These are phyloP conservation scores for Neofusicoccum cordaticola DNA, from an alignment of 2,329 filamentous ascomycete genomes.

Conservation along the genomic window DNA sequence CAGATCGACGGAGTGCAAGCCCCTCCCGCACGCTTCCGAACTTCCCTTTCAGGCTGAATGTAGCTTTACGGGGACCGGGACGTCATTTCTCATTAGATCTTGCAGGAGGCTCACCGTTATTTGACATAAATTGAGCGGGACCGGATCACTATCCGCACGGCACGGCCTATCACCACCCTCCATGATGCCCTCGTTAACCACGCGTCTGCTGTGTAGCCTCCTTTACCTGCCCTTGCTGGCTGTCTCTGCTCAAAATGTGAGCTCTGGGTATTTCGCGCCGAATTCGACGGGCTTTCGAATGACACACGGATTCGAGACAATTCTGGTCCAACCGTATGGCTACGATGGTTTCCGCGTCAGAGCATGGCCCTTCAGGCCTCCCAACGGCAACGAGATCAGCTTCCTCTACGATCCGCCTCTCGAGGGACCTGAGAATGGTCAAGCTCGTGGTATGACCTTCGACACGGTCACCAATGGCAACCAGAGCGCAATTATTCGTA, in stretches of 20 bases:
- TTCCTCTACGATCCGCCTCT: conserved; percentile 41
- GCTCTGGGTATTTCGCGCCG: conserved; percentile 20
- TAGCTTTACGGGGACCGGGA: background rate
- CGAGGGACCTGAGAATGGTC: conserved; percentile 35
- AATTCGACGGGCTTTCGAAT: conserved; percentile 32
- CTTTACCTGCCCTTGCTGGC: background rate
- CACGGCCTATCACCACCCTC: background rate
- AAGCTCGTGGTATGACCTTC: conserved; percentile 32
- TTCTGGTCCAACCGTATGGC: conserved; percentile 40
- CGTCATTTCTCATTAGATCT: background rate
- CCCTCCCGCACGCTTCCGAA: conserved; percentile 12
- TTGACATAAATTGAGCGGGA: background rate
- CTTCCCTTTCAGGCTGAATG: conserved; percentile 6
- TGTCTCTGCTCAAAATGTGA: background rate
- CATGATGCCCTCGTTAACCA: background rate
- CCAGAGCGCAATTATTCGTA: conserved; percentile 29
- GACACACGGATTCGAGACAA: conserved; percentile 39
- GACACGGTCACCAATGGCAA: conserved; percentile 34
- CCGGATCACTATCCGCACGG: background rate
- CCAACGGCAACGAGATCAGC: conserved; percentile 35
- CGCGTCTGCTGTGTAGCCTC: background rate
- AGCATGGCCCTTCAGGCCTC: conserved; percentile 38
- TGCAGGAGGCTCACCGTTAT: background rate
- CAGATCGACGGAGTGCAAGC: conserved; percentile 7
- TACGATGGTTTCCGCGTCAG: conserved; percentile 41